These are phyloP conservation scores for Leccinellum albellum DNA, from an alignment of 768 basidiomycete species.

Conservation along the genomic window DNA sequence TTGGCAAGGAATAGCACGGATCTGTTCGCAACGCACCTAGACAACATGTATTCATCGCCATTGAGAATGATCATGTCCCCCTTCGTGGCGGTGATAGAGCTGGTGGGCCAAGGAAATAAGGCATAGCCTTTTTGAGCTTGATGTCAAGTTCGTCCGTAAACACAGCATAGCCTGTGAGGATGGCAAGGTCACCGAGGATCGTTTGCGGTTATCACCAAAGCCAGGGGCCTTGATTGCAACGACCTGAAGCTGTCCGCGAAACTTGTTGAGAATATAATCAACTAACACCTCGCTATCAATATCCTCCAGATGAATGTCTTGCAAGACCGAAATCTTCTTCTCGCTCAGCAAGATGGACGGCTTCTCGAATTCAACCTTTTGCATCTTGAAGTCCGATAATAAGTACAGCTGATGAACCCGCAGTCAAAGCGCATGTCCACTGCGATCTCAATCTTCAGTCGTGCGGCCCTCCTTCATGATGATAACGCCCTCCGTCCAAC, in stretches of 20 bases:
- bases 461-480: constrained; percentile 99
- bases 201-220: constrained; percentile 99
- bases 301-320: constrained; percentile 97
- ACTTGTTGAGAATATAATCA: constrained; percentile 98
- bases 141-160: constrained; percentile 97
- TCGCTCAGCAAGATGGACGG: constrained; percentile 89
- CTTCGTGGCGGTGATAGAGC: constrained; percentile 92
- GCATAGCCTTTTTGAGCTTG: constrained; percentile 88
- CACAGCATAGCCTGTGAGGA: constrained; percentile 96
- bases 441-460: constrained; percentile 96
- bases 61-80: constrained; percentile 97
- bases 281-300: constrained; percentile 97
- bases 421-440: constrained; percentile 99
- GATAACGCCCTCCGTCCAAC: constrained; percentile 99
- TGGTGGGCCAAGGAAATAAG: constrained; percentile 86
- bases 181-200: constrained; percentile 94
- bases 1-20: constrained; percentile 81
- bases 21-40: constrained; percentile 92
- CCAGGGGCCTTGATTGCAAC: constrained; percentile 95
- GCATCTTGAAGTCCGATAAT: constrained; percentile 91
- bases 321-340: constrained; percentile 95
- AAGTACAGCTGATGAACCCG: constrained; percentile 97
- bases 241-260: constrained; percentile 94
- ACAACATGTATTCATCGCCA: constrained; percentile 84
- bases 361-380: constrained; percentile 97